Evolutionary conservation across 768 basidiomycete species (phyloP).

Genomic region (Termitomyces sp.): DNA sequence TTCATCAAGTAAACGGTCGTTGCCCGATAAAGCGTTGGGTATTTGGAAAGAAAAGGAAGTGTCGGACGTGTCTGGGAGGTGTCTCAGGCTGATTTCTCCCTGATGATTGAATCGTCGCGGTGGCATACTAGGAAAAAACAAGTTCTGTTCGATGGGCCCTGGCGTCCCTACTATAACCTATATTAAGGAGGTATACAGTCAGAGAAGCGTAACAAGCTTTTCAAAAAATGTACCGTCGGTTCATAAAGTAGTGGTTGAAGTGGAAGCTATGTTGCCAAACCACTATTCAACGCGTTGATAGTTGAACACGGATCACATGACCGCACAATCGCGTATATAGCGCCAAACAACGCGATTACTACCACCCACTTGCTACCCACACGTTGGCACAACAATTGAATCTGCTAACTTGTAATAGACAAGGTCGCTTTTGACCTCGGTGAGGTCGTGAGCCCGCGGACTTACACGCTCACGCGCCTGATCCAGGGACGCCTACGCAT

Average conservation of each 20-base stretch:
- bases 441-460: neutral
- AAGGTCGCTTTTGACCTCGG: too few species aligned
- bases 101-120: constrained; percentile 22
- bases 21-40: constrained; percentile 31
- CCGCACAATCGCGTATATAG: constrained; percentile 11
- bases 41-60: constrained; percentile 54
- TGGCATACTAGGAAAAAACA: constrained; percentile 14
- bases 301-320: constrained; percentile 10
- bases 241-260: neutral
- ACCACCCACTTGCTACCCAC: too few species aligned
- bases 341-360: constrained; percentile 11
- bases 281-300: neutral
- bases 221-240: neutral
- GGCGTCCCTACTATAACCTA: neutral
- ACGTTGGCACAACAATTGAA: too few species aligned
- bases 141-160: neutral
- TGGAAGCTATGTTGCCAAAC: neutral
- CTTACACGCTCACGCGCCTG: neutral
- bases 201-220: neutral
- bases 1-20: constrained; percentile 46
- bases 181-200: neutral
- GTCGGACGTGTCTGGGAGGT: constrained; percentile 50
- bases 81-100: constrained; percentile 41
- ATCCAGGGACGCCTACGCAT: neutral
- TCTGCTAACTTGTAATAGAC: too few species aligned